These are phyloP conservation scores for Circinella minor DNA, from an alignment of 371 early-diverging fungal species.

Conservation along the genomic window DNA sequence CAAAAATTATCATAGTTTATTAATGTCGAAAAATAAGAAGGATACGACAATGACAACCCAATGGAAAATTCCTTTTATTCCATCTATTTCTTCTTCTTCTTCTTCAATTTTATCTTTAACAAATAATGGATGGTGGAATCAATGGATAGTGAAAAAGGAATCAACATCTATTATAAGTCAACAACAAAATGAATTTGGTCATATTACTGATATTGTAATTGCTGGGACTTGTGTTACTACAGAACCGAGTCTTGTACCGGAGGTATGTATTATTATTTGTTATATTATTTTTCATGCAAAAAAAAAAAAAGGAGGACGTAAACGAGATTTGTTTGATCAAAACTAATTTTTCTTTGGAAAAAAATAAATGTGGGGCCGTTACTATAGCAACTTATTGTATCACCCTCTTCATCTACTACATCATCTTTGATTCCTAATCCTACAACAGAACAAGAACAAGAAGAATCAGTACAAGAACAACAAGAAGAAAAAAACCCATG, in stretches of 20 bases:
- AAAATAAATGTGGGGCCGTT: neutral
- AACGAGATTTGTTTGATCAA: neutral
- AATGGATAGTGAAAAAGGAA: neutral
- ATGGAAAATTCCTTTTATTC: too few species aligned
- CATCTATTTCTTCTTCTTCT: neutral
- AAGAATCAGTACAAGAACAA: neutral
- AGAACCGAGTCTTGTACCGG: constrained; percentile 15
- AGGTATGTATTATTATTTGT: constrained; percentile 2
- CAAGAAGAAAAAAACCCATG: neutral
- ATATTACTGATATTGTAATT: constrained; percentile 24
- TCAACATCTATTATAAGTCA: constrained; percentile 9
- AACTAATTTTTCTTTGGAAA: neutral
- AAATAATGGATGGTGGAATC: neutral
- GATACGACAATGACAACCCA: neutral
- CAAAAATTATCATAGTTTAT: too few species aligned
- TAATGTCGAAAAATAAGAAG: neutral
- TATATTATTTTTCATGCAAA: too few species aligned
- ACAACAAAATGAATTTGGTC: constrained; percentile 9
- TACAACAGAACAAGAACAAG: neutral
- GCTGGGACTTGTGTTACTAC: constrained; percentile 26
- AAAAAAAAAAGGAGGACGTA: too few species aligned
- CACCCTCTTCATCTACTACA: neutral
- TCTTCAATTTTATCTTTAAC: neutral
- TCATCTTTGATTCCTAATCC: neutral
- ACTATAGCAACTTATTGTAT: neutral